Percentiles rank a stretch among this genome's conserved stretches.
phyloP scores from a whole-genome alignment of 345 rosid genomes.

The Lepidium africanum region DNA sequence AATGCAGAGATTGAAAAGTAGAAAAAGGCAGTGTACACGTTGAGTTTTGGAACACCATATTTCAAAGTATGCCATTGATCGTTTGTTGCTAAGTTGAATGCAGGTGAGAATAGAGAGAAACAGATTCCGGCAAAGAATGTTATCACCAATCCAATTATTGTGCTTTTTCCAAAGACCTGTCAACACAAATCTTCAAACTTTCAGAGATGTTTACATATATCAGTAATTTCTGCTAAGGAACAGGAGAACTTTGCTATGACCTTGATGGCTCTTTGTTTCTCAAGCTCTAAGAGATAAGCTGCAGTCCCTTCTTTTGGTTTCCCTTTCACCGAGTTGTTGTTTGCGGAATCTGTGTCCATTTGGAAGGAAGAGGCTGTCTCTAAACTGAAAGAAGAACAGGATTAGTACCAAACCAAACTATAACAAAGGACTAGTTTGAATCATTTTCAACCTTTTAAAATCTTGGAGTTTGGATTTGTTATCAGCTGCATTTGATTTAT shows the following conservation, averaged over 20 bases:
- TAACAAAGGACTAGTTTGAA: background rate
- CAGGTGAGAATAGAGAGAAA: slow-evolving; percentile 85
- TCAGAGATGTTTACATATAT: background rate
- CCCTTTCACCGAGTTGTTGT: background rate
- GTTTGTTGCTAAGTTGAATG: slow-evolving; percentile 79
- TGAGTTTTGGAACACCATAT: slow-evolving; percentile 60
- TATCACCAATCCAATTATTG: slow-evolving; percentile 44
- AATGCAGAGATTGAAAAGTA: slow-evolving; percentile 68
- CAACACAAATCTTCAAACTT: background rate
- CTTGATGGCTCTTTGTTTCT: too few species aligned
- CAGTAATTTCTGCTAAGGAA: too few species aligned
- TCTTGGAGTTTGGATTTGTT: slow-evolving; percentile 39
- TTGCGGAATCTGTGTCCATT: background rate
- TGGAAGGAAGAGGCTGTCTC: slow-evolving; percentile 16
- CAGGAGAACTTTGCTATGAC: too few species aligned
- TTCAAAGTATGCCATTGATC: slow-evolving; percentile 78
- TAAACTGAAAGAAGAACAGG: slow-evolving; percentile 33
- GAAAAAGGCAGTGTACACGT: slow-evolving; percentile 71
- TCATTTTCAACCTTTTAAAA: slow-evolving; percentile 26
- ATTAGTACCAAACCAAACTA: background rate
- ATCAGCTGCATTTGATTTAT: slow-evolving; percentile 70
- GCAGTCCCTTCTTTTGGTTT: too few species aligned
- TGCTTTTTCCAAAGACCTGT: slow-evolving; percentile 71
- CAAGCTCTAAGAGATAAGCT: too few species aligned
- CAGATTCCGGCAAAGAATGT: slow-evolving; percentile 70